Base-by-base conservation (phyloP, 192 early-diverging fungal species). In the Coemansia javaensis region DNA sequence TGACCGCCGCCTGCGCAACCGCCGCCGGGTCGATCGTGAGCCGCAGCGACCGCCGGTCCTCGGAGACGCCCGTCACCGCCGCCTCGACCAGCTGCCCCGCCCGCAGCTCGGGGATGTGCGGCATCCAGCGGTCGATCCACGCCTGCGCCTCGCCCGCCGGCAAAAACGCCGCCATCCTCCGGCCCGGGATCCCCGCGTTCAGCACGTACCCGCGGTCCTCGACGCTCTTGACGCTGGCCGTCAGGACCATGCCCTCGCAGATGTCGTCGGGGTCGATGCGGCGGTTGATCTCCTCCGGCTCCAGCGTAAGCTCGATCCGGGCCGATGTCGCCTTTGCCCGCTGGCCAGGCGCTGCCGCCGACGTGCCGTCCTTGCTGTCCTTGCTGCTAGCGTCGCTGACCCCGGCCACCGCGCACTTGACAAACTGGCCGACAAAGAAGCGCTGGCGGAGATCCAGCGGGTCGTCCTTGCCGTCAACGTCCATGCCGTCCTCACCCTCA, bases 171-270 rank as follows among this genome's bases (percentile, higher is more conserved):
- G 82, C 65, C 6, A 88, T 38, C 11, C 70, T 73, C 13, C 69
- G 67, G 15, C 41, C 31, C 32, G 60, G 20, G 28, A 97, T 59
- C 14, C 94, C 94, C 14, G 83, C 62, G 17, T 77, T 81, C 15
- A 97, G 54, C 32, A 95, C 77, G 48, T 92, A 95, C 20, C 94
- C 94, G 55, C 91, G 91, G 73, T 98, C 94, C 69, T 98, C 93
- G 4, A 89, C 78, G 54, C 87, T 90, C 45, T 82, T 64, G 16
- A 98, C 81, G 20, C 81, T 70, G 37, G 81, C 86, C 16, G 83
- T 57, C 45, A 95, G 32, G 17, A 81, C 39, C 79, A 86, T 75
- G 28, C 91, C 93, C 28, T 80, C 67, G 25, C 80, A 66, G 33
- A 95, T 45, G 43, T 91, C 90, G 1, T 72, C 63, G 0, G 60